Evolutionary conservation across 768 basidiomycete genomes (phyloP).

Genomic region (Lyophyllum shimeji): DNA sequence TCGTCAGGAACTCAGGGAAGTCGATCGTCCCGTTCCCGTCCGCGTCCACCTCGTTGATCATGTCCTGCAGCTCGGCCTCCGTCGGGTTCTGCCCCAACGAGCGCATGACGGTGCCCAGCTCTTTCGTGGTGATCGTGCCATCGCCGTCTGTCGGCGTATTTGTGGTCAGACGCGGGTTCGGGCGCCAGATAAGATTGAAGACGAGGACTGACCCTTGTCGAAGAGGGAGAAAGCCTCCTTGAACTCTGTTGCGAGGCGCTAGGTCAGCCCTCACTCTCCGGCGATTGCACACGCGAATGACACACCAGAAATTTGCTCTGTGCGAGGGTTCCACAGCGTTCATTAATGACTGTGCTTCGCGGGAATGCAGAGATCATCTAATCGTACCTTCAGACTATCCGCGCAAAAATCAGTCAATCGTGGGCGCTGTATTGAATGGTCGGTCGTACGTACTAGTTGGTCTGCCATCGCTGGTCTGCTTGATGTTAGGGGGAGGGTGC

Average conservation of each 20-base stretch:
- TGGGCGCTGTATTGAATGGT: too few species aligned
- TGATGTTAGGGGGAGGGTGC: conserved; percentile 14
- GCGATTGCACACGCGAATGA: conserved; percentile 3
- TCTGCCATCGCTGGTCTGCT: conserved; percentile 44
- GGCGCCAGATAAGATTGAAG: conserved; percentile 7
- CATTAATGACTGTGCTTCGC: background rate
- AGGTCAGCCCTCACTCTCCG: background rate
- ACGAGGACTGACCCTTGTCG: conserved; percentile 72
- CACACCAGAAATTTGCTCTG: conserved; percentile 91
- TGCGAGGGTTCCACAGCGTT: background rate
- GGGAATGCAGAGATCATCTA: conserved; percentile 11
- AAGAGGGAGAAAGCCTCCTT: conserved; percentile 99
- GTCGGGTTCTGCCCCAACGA: conserved; percentile 92
- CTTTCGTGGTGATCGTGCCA: conserved; percentile 88
- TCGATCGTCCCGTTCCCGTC: conserved; percentile 90
- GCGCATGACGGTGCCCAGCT: conserved; percentile 93
- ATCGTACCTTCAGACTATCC: conserved; percentile 57
- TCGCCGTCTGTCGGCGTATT: conserved; percentile 66
- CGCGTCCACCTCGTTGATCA: conserved; percentile 89
- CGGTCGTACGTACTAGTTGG: conserved; percentile 45
- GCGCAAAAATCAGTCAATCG: background rate
- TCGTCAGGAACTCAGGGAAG: conserved; percentile 78
- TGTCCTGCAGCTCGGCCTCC: conserved; percentile 88
- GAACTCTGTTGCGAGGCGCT: conserved; percentile 62
- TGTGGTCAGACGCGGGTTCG: too few species aligned